Conservation (phyloP, 768 basidiomycete genomes). For the Lentinula raphanica region DNA sequence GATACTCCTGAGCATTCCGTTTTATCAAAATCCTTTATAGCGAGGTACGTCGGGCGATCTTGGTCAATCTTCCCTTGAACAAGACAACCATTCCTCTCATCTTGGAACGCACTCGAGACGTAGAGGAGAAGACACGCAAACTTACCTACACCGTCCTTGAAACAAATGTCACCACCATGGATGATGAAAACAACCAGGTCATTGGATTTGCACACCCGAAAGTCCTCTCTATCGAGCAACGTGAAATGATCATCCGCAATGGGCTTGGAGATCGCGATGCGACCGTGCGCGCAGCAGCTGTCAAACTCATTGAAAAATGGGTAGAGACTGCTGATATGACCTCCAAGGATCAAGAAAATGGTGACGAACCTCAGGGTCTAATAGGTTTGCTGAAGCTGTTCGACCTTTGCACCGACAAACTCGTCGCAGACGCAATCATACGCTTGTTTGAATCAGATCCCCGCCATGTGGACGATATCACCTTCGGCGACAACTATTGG, state of each 20-base stretch:
- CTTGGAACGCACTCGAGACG: constrained; percentile 74
- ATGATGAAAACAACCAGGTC: constrained; percentile 15
- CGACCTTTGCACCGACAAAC: constrained; percentile 50
- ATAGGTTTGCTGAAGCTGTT: constrained; percentile 51
- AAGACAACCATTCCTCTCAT: constrained; percentile 54
- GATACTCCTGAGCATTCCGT: neutral
- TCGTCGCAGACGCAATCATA: constrained; percentile 70
- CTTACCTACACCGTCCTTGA: constrained; percentile 61
- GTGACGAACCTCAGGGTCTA: constrained; percentile 25
- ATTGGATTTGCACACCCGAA: constrained; percentile 61
- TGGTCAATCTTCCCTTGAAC: constrained; percentile 65
- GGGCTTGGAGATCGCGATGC: constrained; percentile 86
- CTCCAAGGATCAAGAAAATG: constrained; percentile 27
- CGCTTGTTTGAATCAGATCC: constrained; percentile 63
- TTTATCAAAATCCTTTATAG: constrained; percentile 29
- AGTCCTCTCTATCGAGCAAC: constrained; percentile 61
- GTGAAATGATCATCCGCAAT: constrained; percentile 72
- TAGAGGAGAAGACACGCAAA: constrained; percentile 69
- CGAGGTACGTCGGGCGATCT: constrained; percentile 79
- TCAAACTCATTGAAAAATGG: constrained; percentile 71
- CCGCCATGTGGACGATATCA: constrained; percentile 62
- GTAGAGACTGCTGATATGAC: constrained; percentile 48
- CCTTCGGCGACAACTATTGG: constrained; percentile 82
- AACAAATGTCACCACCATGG: constrained; percentile 26
- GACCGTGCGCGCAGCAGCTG: constrained; percentile 66